phyloP scores from a whole-genome alignment of 495 filamentous ascomycete genomes.

The Penicillium silybi region DNA sequence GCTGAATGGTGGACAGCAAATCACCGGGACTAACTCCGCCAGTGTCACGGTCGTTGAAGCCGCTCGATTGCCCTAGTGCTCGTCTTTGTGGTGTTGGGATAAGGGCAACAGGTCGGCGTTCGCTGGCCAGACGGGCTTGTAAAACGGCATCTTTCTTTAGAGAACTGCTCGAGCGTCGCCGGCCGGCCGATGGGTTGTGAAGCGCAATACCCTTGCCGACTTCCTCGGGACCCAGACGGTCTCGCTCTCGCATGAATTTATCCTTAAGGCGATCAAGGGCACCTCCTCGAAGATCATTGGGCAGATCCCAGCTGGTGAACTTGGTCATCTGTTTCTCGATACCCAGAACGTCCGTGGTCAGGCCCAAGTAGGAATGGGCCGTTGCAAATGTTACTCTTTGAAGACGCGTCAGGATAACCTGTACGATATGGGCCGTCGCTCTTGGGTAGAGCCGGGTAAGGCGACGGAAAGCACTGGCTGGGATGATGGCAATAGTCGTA shows the following conservation, averaged over 20 bases:
- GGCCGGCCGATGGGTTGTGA: slow-evolving; percentile 71
- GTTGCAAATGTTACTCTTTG: slow-evolving; percentile 93
- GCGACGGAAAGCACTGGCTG: slow-evolving; percentile 89
- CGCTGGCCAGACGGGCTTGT: slow-evolving; percentile 53
- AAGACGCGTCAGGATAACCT: slow-evolving; percentile 90
- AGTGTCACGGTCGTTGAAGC: slow-evolving; percentile 21
- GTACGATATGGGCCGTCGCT: slow-evolving; percentile 94
- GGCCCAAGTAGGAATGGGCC: slow-evolving; percentile 86
- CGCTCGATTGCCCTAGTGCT: background rate
- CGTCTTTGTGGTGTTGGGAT: slow-evolving; percentile 15
- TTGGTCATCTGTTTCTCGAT: slow-evolving; percentile 90
- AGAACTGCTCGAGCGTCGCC: slow-evolving; percentile 66
- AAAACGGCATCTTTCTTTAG: slow-evolving; percentile 79
- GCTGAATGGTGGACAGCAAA: slow-evolving; percentile 73
- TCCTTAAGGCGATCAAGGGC: slow-evolving; percentile 85
- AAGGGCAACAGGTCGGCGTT: slow-evolving; percentile 19
- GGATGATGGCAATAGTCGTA: slow-evolving; percentile 97
- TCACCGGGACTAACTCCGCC: slow-evolving; percentile 66
- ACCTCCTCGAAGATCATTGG: slow-evolving; percentile 82
- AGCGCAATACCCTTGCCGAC: slow-evolving; percentile 90
- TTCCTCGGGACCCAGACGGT: slow-evolving; percentile 80
- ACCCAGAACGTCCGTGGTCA: slow-evolving; percentile 84
- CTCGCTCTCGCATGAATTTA: slow-evolving; percentile 82
- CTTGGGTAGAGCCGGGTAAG: slow-evolving; percentile 94
- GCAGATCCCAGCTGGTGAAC: slow-evolving; percentile 86